Evolutionary conservation across 1,284 basidiomycete species (phyloP).

Genomic region (Ceratobasidium papillatum): DNA sequence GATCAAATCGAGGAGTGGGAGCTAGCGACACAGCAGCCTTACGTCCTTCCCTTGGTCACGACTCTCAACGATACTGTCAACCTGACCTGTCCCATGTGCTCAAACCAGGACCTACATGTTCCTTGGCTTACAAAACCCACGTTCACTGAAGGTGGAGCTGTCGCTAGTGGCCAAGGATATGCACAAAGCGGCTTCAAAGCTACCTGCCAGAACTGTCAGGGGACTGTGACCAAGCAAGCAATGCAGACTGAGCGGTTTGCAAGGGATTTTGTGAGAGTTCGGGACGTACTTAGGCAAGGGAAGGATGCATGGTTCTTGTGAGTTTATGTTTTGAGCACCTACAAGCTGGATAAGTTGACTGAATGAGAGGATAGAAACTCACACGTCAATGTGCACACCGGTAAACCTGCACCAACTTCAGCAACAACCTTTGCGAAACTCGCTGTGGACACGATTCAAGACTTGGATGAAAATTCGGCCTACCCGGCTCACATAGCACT

Average conservation of each 20-base stretch:
- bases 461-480: conserved; percentile 22
- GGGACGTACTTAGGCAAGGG: conserved; percentile 16
- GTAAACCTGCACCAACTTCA: conserved; percentile 13
- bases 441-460: conserved; percentile 18
- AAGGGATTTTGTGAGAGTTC: conserved; percentile 22
- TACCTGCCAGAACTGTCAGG: conserved; percentile 16
- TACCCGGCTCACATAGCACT: conserved; percentile 32
- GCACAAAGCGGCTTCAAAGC: conserved; percentile 26
- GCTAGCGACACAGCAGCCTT: conserved; percentile 25
- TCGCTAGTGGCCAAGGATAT: conserved; percentile 8
- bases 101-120: conserved; percentile 3
- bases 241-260: conserved; percentile 29
- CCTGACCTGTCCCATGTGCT: conserved; percentile 35
- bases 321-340: neutral
- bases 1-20: conserved; percentile 38
- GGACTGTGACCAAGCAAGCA: conserved; percentile 27
- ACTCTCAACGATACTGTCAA: conserved; percentile 17
- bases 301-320: conserved; percentile 31
- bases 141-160: conserved; percentile 8
- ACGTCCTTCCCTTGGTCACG: conserved; percentile 11
- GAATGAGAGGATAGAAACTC: conserved; percentile 9
- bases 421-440: conserved; percentile 29
- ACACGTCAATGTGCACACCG: conserved; percentile 23
- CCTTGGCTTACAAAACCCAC: conserved; percentile 30
- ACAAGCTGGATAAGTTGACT: no score